Evolutionary conservation across 495 filamentous ascomycete genomes (phyloP), one percentile per base, ranked within the genome.

Genomic region (Lichina pygmaea): DNA sequence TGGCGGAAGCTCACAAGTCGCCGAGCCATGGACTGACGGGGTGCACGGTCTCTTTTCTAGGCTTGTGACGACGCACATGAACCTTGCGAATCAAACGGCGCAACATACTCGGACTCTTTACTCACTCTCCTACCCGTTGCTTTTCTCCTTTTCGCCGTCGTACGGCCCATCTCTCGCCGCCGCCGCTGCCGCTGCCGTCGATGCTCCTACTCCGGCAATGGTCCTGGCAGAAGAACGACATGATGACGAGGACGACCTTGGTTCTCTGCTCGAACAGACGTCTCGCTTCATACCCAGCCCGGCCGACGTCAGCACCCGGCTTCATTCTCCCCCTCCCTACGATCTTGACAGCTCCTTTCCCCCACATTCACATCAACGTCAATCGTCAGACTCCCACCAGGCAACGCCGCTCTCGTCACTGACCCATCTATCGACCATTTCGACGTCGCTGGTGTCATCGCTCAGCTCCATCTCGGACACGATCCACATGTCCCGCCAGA

Each of bases 401-500:
- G 48, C n/a, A 47, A 33, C 34, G 42, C 51, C 15, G 51, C 59
- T 8, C 54, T 63, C 24, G 50, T 55, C 61, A 15, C 58, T 79
- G 40, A 58, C 65, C 33, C 65, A 66, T 34, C 61, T 85, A 8
- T 73, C 76, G 53, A 54, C 66, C n/a, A 62, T 74, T 32, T 93
- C 84, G 0, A 60, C 74, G 24, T 82, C 89, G 39, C 68, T 94
- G 12, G 72, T 81, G 33, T 67, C 75, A 45, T 77, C 81, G 2
- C 75, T 97, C 41, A 79, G 79, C 48, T 73, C 79, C 51, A 67
- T 97, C 7, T 78, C 78, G n/a, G 89, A 97, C 56, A 84, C 81
- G 0, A 66, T 95, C 16, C 86, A 95, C 58, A 92, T 94, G 75
- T 78, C 73, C n/a, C 72, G 82, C 4, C 89, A 97, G 55, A 75